phyloP scores from a whole-genome alignment of 345 rosid species.

The Garcia nutans region DNA sequence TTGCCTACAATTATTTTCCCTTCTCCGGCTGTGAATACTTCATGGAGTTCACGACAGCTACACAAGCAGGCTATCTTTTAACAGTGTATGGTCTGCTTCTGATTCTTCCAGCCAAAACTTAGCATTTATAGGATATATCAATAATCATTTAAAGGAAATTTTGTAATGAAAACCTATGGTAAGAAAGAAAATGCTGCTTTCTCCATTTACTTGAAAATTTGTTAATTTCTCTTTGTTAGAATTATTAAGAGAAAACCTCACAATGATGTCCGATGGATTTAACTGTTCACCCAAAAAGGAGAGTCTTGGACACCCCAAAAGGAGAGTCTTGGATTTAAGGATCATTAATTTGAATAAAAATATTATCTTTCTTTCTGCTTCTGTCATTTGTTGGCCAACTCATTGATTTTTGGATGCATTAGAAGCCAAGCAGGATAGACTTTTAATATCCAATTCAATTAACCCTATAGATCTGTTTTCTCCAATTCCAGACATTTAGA shows the following conservation, averaged over 20 bases:
- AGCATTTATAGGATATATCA: neutral
- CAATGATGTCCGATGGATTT: neutral
- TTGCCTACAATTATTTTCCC: conserved; percentile 86
- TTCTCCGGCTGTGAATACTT: conserved; percentile 41
- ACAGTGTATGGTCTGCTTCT: conserved; percentile 12
- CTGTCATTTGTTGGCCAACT: too few relatives aligned
- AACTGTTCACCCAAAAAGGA: too few relatives aligned
- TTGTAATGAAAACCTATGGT: conserved; percentile 13
- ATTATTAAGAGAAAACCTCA: neutral
- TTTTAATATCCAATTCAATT: too few relatives aligned
- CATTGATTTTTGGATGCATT: too few relatives aligned
- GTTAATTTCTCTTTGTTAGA: neutral
- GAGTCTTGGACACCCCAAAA: too few relatives aligned
- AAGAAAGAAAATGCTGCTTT: conserved; percentile 11
- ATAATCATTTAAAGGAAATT: neutral
- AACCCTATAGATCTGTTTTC: too few relatives aligned
- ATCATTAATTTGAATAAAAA: too few relatives aligned
- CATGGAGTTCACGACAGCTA: conserved; percentile 84
- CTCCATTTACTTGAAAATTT: neutral
- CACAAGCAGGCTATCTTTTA: conserved; percentile 21
- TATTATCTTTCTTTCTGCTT: too few relatives aligned
- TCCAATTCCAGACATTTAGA: too few relatives aligned
- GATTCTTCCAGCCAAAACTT: neutral
- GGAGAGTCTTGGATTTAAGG: too few relatives aligned
- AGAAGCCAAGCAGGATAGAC: too few relatives aligned